These are phyloP conservation scores for Gloeophyllum trabeum DNA, from an alignment of 768 basidiomycete genomes.

Conservation along the genomic window DNA sequence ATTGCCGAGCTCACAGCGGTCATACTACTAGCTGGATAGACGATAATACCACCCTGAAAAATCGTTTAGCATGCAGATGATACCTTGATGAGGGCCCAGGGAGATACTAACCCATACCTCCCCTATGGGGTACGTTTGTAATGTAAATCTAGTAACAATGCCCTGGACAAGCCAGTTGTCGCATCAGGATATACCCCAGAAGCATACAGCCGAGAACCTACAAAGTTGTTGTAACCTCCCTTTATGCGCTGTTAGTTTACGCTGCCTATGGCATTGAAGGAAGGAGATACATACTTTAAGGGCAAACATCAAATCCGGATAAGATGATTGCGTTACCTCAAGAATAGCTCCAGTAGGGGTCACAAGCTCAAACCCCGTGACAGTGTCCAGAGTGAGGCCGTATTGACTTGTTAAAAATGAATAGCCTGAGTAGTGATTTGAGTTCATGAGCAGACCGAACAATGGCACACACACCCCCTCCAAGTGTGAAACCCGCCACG, in stretches of 20 bases:
- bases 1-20: no score
- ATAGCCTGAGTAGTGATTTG: constrained; percentile 4
- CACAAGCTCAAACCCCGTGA: constrained; percentile 9
- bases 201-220: not conserved
- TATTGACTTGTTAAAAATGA: constrained; percentile 7
- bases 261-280: not conserved
- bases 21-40: not conserved
- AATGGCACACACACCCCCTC: no score
- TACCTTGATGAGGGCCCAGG: not conserved
- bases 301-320: not conserved
- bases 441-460: no score
- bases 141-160: not conserved
- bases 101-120: not conserved
- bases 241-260: not conserved
- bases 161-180: not conserved
- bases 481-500: not conserved
- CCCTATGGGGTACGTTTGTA: not conserved
- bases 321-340: constrained; percentile 2
- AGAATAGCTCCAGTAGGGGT: constrained; percentile 6
- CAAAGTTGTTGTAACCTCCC: not conserved
- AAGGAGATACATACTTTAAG: not conserved
- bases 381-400: constrained; percentile 8
- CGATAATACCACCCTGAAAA: constrained; percentile 5
- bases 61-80: no score
- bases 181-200: not conserved